Evolutionary conservation across 106 monocot species (phyloP).

Genomic region (Hemerocallis citrina): DNA sequence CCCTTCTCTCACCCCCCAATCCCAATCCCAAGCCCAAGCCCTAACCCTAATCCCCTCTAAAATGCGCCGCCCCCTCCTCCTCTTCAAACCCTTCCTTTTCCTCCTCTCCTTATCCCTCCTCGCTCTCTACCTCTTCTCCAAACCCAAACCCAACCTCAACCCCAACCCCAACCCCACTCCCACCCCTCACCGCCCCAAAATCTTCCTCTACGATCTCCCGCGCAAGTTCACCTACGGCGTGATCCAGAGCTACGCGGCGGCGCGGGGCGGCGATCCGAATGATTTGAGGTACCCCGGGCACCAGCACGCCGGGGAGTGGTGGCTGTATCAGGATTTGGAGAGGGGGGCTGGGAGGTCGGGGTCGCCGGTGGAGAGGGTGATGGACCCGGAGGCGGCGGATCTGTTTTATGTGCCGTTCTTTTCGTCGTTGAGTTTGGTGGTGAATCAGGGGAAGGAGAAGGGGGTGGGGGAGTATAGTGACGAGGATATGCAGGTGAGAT

Average conservation of each 20-base stretch:
- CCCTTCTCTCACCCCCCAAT: background rate
- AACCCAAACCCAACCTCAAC: background rate
- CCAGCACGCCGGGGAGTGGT: slow-evolving; percentile 99
- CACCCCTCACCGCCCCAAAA: slow-evolving; percentile 20
- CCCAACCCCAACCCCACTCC: background rate
- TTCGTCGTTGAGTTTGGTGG: slow-evolving; percentile 80
- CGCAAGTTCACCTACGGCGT: slow-evolving; percentile 72
- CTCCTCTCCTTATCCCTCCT: background rate
- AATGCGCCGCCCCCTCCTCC: background rate
- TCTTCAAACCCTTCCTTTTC: background rate
- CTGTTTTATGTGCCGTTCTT: slow-evolving; percentile 94
- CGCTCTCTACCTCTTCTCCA: background rate
- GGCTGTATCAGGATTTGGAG: slow-evolving; percentile 46
- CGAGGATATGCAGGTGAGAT: slow-evolving; percentile 19
- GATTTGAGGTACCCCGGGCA: slow-evolving; percentile 85
- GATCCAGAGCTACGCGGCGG: slow-evolving; percentile 56
- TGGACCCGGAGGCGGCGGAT: slow-evolving; percentile 60
- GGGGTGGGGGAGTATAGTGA: slow-evolving; percentile 26
- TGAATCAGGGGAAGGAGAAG: slow-evolving; percentile 50
- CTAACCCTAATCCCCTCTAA: slow-evolving; percentile 3
- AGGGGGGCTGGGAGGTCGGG: slow-evolving; percentile 11
- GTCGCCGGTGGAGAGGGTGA: slow-evolving; percentile 27
- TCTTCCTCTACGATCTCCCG: slow-evolving; percentile 86
- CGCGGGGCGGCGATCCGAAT: slow-evolving; percentile 16
- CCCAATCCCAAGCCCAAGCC: no score